These are phyloP conservation scores for Aspergillus incahuasiensis DNA, from an alignment of 495 filamentous ascomycete genomes.

Conservation along the genomic window DNA sequence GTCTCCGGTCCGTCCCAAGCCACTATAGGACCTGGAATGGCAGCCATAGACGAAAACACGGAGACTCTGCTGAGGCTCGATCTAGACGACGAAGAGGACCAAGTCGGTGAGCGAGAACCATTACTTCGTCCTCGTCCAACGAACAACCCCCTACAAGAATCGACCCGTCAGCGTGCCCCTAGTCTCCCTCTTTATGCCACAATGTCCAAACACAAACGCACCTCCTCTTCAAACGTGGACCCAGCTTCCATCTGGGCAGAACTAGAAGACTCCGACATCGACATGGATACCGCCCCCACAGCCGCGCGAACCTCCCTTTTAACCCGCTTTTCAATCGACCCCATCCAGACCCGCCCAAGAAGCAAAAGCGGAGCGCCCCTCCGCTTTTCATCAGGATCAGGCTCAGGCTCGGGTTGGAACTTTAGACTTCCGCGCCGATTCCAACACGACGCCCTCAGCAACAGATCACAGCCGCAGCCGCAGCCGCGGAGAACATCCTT, in stretches of 20 bases:
- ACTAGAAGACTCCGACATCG: slow-evolving; percentile 41
- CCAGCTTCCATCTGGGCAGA: slow-evolving; percentile 49
- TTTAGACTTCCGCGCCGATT: not conserved
- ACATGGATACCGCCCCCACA: slow-evolving; percentile 19
- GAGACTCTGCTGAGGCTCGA: slow-evolving; percentile 21
- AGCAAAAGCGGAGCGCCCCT: slow-evolving; percentile 23
- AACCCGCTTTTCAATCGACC: slow-evolving; percentile 15
- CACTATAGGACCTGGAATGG: slow-evolving; percentile 42
- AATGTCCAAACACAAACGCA: slow-evolving; percentile 22
- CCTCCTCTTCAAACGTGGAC: slow-evolving; percentile 29
- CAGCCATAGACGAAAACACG: slow-evolving; percentile 35
- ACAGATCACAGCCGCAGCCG: slow-evolving; percentile 13
- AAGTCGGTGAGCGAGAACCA: slow-evolving; percentile 36
- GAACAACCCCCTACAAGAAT: slow-evolving; percentile 15
- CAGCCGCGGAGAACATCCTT: slow-evolving; percentile 26
- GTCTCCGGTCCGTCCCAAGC: slow-evolving; percentile 37
- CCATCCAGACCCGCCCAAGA: slow-evolving; percentile 21
- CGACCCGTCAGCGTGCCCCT: slow-evolving; percentile 32
- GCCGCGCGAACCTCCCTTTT: slow-evolving; percentile 13
- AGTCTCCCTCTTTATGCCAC: slow-evolving; percentile 34
- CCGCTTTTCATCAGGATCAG: slow-evolving; percentile 22
- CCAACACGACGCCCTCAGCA: slow-evolving; percentile 1
- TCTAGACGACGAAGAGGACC: slow-evolving; percentile 31
- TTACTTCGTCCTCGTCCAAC: slow-evolving; percentile 26
- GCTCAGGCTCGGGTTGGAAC: slow-evolving; percentile 14